Evolutionary conservation across 73 alveolate genomes (phyloP).

Genomic region (Paramecium caudatum): DNA sequence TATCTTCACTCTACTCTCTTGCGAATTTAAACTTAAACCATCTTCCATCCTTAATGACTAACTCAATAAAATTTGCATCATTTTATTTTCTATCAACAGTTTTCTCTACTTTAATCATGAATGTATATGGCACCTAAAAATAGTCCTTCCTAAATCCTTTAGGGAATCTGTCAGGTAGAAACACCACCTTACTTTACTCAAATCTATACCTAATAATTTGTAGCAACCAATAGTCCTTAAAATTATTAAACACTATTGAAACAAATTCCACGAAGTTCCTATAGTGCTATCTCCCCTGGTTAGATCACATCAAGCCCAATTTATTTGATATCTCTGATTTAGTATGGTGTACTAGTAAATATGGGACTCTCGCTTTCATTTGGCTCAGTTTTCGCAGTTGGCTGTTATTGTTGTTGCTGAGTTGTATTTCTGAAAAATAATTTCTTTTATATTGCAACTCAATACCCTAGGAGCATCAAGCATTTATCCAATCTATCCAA

Average conservation of each 20-base stretch:
- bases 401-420: not conserved
- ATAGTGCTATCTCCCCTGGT: conserved; percentile 31
- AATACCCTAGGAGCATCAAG: conserved; percentile 66
- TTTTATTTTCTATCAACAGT: conserved; percentile 61
- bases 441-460: conserved; percentile 7
- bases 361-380: not conserved
- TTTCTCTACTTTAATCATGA: conserved; percentile 66
- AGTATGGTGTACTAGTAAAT: not conserved
- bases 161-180: conserved; percentile 32
- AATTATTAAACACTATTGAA: not conserved
- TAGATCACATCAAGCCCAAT: not conserved
- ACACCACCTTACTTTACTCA: not conserved
- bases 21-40: conserved; percentile 36
- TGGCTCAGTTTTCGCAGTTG: not conserved
- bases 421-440: conserved; percentile 46
- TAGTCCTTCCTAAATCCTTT: conserved; percentile 63
- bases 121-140: conserved; percentile 41
- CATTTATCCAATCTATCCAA: conserved; percentile 47
- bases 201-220: conserved; percentile 40
- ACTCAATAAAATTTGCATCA: conserved; percentile 64
- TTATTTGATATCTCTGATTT: conserved; percentile 15
- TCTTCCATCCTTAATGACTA: conserved; percentile 72
- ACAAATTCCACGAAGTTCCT: conserved; percentile 13
- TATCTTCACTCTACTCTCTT: conserved; percentile 29
- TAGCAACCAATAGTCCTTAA: conserved; percentile 1